phyloP scores from a whole-genome alignment of 495 filamentous ascomycete genomes.

The Podospora fimiseda region DNA sequence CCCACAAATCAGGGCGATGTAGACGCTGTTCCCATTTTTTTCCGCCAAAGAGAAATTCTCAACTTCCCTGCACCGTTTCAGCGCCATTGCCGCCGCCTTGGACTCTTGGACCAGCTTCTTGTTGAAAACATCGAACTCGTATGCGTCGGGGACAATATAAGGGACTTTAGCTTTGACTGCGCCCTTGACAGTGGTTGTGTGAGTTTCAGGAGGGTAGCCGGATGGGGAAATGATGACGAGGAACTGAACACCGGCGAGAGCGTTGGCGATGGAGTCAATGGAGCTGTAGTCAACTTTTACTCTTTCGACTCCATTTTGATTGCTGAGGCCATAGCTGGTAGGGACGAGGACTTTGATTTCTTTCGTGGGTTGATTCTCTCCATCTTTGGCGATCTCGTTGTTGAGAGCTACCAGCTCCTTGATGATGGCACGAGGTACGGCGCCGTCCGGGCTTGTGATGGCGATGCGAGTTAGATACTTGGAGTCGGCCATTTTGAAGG shows the following conservation, averaged over 20 bases:
- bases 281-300: neutral
- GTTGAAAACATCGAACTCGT: slow-evolving; percentile 28
- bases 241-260: neutral
- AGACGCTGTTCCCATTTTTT: slow-evolving; percentile 22
- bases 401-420: neutral
- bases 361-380: too few species aligned
- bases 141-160: slow-evolving; percentile 59
- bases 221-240: slow-evolving; percentile 53
- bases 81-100: neutral
- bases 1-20: slow-evolving; percentile 34
- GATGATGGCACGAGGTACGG: neutral
- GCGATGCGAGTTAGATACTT: neutral
- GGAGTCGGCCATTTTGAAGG: neutral
- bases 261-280: neutral
- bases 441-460: neutral
- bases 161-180: slow-evolving; percentile 55
- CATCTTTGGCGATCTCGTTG: neutral
- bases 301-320: neutral
- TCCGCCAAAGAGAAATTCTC: slow-evolving; percentile 24
- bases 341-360: neutral
- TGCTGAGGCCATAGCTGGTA: neutral
- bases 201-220: slow-evolving; percentile 22
- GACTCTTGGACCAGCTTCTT: slow-evolving; percentile 24
- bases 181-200: slow-evolving; percentile 48
- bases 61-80: slow-evolving; percentile 25